phyloP scores from a whole-genome alignment of 2,329 filamentous ascomycete species.

The Trichoderma endophyticum region DNA sequence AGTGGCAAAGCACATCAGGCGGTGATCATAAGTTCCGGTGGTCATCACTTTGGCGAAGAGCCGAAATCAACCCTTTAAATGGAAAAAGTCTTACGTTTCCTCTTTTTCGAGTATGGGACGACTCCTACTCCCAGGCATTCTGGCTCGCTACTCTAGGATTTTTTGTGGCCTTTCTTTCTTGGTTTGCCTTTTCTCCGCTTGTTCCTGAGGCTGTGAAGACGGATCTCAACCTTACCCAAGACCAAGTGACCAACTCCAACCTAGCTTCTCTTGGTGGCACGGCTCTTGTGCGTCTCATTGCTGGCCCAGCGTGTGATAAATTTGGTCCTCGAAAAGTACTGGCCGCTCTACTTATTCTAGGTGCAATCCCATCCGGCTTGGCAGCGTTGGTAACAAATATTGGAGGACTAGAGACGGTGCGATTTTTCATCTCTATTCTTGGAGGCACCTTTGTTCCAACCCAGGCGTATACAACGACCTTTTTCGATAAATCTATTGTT shows the following conservation, averaged over 20 bases:
- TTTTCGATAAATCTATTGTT: conserved; percentile 90
- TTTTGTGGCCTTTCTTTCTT: conserved; percentile 19
- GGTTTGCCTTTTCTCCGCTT: conserved; percentile 82
- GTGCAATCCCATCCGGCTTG: conserved; percentile 76
- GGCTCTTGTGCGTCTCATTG: conserved; percentile 71
- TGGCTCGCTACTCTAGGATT: background rate
- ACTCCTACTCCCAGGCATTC: background rate
- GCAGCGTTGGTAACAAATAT: conserved; percentile 69
- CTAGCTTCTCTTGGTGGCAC: conserved; percentile 72
- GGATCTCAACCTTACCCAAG: conserved; percentile 68
- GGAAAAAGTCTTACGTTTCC: conserved; percentile 4
- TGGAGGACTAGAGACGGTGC: conserved; percentile 63
- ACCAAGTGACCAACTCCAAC: conserved; percentile 83
- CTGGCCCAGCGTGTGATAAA: conserved; percentile 80
- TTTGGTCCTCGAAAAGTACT: conserved; percentile 81
- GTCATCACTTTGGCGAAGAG: background rate
- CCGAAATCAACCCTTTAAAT: conserved; percentile 3
- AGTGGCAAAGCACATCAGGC: background rate
- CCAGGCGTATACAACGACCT: conserved; percentile 89
- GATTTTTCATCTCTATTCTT: conserved; percentile 79
- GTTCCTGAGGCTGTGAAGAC: conserved; percentile 74
- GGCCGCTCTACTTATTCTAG: conserved; percentile 70
- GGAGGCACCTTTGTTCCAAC: conserved; percentile 79
- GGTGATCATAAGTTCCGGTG: background rate
- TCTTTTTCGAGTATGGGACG: background rate